Base-by-base conservation (phyloP, 345 rosid genomes). In the Streptanthus diversifolius region DNA sequence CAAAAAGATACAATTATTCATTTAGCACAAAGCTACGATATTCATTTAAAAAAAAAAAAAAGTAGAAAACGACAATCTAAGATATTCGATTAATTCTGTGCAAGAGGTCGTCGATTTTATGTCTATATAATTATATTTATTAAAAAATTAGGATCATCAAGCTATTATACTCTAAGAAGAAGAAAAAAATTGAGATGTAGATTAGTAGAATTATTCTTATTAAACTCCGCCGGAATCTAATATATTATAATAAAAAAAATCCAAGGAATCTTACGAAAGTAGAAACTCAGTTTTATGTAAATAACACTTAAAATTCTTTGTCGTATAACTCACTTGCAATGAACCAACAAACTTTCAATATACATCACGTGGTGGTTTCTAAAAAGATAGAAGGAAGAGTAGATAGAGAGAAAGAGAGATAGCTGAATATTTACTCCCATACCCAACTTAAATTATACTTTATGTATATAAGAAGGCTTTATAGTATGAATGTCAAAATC, bases 301-400 rank as follows among this genome's bases (percentile, higher is more conserved):
- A n/a, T n/a, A 41, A 43, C 37, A n/a, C 19, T 29, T n/a, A 17
- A 56, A 9, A 15, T 5, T 18, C 9, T 57, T 9, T 33, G 21
- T 55, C 14, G 41, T 44, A n/a, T n/a, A n/a, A n/a, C 68, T 63
- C 53, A 7, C 25, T 63, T n/a, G n/a, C n/a, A n/a, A n/a, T n/a
- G n/a, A n/a, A n/a, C n/a, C n/a, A n/a, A n/a, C 54, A 44, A 39
- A 9, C 17, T 6, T 1, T 13, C 19, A 17, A 15, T n/a, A 13
- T 41, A 68, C 22, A 58, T 56, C 43, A 68, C 55, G 58, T 58
- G 24, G 32, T 56, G 64, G 11, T 43, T 18, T 51, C 5, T 12
- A 1, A 44, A 43, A 69, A 32, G 10, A 22, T 12, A 4, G 2
- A 21, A 10, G 15, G 18, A 24, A 43, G 45, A 57, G 15, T 7